Evolutionary conservation across 108 stramenopile species (phyloP).

Genomic region (Cyclotella baltica): DNA sequence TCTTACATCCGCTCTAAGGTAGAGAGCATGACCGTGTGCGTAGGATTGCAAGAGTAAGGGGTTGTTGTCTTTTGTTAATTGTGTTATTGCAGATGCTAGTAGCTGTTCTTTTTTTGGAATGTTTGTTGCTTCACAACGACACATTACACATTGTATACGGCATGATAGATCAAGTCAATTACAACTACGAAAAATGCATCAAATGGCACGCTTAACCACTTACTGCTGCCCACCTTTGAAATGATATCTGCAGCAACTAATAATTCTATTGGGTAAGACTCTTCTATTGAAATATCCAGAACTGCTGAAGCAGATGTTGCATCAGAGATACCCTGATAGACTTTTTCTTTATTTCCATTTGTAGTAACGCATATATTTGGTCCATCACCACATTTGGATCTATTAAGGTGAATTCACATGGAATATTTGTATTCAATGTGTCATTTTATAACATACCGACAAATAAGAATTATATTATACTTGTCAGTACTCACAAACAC

Average conservation of each 20-base stretch:
- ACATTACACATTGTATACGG: no score
- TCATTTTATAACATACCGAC: neutral
- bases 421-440: neutral
- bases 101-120: slow-evolving; percentile 35
- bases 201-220: slow-evolving; percentile 7
- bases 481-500: slow-evolving; percentile 27
- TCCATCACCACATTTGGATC: slow-evolving; percentile 55
- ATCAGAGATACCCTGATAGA: slow-evolving; percentile 40
- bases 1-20: slow-evolving; percentile 45
- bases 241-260: slow-evolving; percentile 47
- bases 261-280: slow-evolving; percentile 41
- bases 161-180: neutral
- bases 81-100: slow-evolving; percentile 30
- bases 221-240: slow-evolving; percentile 32
- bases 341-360: slow-evolving; percentile 35
- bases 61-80: slow-evolving; percentile 38
- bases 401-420: neutral
- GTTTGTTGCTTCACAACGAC: slow-evolving; percentile 14
- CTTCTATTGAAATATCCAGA: slow-evolving; percentile 37
- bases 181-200: neutral
- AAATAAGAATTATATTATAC: neutral
- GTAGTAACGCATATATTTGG: slow-evolving; percentile 47
- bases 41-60: slow-evolving; percentile 29
- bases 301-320: slow-evolving; percentile 47
- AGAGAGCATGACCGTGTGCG: slow-evolving; percentile 46